phyloP scores from a whole-genome alignment of 352 stramenopile genomes.

The Phytophthora tentaculata region DNA sequence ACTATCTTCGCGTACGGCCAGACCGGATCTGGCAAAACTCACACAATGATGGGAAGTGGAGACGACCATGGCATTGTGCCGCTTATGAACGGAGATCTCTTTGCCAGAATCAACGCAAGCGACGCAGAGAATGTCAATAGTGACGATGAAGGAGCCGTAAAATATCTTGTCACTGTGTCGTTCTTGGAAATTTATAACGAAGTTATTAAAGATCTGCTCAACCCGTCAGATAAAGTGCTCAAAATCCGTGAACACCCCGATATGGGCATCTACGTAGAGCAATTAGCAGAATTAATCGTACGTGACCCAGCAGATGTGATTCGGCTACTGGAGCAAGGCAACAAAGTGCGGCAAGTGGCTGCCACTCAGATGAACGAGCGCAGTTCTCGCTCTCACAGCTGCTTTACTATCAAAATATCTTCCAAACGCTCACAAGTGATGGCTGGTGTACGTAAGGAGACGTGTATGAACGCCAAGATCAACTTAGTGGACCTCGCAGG shows the following conservation, averaged over 20 bases:
- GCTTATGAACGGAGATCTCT: constrained; percentile 90
- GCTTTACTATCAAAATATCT: constrained; percentile 92
- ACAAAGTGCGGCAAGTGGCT: constrained; percentile 87
- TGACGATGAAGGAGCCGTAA: constrained; percentile 42
- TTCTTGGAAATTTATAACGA: constrained; percentile 97
- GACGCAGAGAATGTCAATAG: constrained; percentile 24
- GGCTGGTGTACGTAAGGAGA: constrained; percentile 68
- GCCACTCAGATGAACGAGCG: constrained; percentile 94
- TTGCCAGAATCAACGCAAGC: constrained; percentile 54
- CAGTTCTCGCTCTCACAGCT: constrained; percentile 88
- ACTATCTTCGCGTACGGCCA: constrained; percentile 85
- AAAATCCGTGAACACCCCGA: constrained; percentile 93
- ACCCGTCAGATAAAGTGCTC: constrained; percentile 91
- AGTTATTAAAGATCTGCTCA: constrained; percentile 94
- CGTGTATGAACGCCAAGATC: constrained; percentile 88
- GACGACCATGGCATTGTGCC: constrained; percentile 89
- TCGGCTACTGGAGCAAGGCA: constrained; percentile 89
- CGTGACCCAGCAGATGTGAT: constrained; percentile 78
- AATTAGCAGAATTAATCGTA: constrained; percentile 88
- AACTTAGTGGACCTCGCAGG: constrained; percentile 93
- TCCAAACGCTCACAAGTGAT: constrained; percentile 78
- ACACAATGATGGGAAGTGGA: constrained; percentile 87
- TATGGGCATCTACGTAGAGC: constrained; percentile 94
- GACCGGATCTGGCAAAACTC: constrained; percentile 85
- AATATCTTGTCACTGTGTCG: constrained; percentile 92